phyloP scores from a whole-genome alignment of 495 filamentous ascomycete genomes.

The Friedmanniomyces simplex region DNA sequence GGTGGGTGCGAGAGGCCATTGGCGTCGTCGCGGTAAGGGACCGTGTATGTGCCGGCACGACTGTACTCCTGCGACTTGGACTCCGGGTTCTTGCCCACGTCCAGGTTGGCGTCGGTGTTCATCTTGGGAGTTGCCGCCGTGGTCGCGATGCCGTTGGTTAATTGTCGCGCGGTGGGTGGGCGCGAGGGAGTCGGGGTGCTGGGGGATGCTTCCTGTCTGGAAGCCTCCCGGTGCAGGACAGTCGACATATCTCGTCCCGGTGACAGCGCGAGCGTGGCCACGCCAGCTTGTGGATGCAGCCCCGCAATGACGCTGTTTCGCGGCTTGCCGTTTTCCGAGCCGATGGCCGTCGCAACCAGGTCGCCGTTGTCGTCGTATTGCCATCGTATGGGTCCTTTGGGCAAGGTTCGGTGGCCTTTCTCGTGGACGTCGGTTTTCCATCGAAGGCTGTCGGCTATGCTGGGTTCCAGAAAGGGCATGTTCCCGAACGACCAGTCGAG shows the following conservation, averaged over 20 bases:
- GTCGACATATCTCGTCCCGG: constrained; percentile 4
- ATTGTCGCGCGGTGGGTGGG: neutral
- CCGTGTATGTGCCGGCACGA: constrained; percentile 6
- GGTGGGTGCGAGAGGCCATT: neutral
- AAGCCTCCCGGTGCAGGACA: neutral
- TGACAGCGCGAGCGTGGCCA: constrained; percentile 15
- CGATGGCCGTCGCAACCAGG: constrained; percentile 29
- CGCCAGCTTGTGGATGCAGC: constrained; percentile 14
- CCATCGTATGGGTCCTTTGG: constrained; percentile 33
- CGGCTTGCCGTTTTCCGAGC: constrained; percentile 25
- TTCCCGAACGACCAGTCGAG: constrained; percentile 72
- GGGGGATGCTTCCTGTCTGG: neutral
- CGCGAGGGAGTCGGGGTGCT: neutral
- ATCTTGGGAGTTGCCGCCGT: neutral
- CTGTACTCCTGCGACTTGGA: neutral
- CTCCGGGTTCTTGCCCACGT: neutral
- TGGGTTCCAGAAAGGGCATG: constrained; percentile 57
- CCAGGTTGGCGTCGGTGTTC: neutral
- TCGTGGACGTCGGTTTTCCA: constrained; percentile 24
- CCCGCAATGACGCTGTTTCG: constrained; percentile 22
- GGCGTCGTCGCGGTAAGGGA: constrained; percentile 4
- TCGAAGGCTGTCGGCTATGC: constrained; percentile 26
- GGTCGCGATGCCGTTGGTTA: neutral
- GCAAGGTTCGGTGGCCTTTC: constrained; percentile 24
- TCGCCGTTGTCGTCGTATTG: constrained; percentile 24